Evolutionary conservation across 2,329 filamentous ascomycete species (phyloP), one percentile per base, ranked within the genome.

Genomic region (Didymella pinodella): DNA sequence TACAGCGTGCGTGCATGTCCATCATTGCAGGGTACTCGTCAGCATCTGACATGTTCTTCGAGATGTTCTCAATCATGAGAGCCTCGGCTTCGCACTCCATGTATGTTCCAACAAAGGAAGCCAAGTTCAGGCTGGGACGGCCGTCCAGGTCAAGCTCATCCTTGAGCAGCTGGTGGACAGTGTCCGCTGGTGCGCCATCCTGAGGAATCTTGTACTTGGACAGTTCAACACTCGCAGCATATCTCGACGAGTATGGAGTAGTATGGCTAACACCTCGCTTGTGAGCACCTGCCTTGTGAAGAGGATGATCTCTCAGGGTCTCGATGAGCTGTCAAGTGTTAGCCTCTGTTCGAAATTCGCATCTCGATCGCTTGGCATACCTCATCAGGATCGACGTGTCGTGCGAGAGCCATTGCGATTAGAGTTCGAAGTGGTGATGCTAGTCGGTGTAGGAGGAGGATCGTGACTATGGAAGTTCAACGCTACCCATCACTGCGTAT

Each of bases 21-120:
- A 77, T 78, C 76, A 77, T 77, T 4, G 73, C 75, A 0, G 75
- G 77, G 45, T 79, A 79, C 48, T 78, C 77, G 49, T 79, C 89
- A 2, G 87, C 86, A 71, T 91, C 89, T n/a, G 86, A 84, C 75
- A 92, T 81, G 67, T 91, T 91, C 77, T 92, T 91, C 58, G 83
- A 82, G 41, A 91, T 75, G 59, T 91, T 90, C 65, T 90, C 87
- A 20, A 84, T 77, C 82, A 91, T 88, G 43, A 92, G 81, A 55
- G 85, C 78, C 57, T 86, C 82, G 6, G 86, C 88, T 65, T 89
- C 84, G 11, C 83, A 81, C 69, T 91, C 89, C 85, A 90, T 88
- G 69, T 89, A 91, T 0, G 89, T 91, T 36, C 86, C 85, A 1
- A 91, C 89, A 59, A 91, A 91, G 65, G 85, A 75, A 10, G 89